Base-by-base conservation (phyloP, 345 rosid genomes). In the Microcos paniculata region DNA sequence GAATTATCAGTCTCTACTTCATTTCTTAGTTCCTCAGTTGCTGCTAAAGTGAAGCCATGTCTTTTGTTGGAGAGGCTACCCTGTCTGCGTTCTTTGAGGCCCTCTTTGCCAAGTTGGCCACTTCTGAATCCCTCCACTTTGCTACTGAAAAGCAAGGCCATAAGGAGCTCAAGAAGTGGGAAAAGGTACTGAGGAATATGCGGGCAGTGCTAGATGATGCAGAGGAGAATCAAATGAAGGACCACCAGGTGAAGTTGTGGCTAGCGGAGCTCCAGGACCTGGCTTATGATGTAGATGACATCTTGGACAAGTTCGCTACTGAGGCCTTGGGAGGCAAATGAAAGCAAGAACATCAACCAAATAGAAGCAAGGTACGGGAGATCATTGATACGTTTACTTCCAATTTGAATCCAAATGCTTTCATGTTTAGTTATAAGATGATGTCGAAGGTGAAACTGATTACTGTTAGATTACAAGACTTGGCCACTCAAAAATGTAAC, bases 291-390 rank as follows among this genome's bases (percentile, higher is more conserved):
- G 62, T 73, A 0, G 83, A 80, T 15, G 83, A 83, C 70, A 28
- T 83, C 13, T 42, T 83, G 33, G 83, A 83, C 16, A 79, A 83
- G 76, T 74, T 83, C 21, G 62, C 74, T 1, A 64, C 63, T 0
- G 49, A 70, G 15, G 76, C 72, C 19, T 5, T 63, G 53, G 45
- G 43, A 13, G 49, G 19, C 62, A 55, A 71, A 19, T 8, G 52
- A 26, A 64, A 19, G 43, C 11, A 42, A 62, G 53, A 49, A 11
- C 70, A 2, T 15, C 31, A 23, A 71, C 46, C 30, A 1, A 35
- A 30, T 23, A n/a, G 24, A 28, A 16, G 72, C 28, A 48, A 68
- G 51, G 24, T 68, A 68, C 12, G 57, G 23, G 46, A 68, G 53
- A 43, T 43, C 21, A 43, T 68, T 28, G 40, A 28, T 48, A 28